These are phyloP conservation scores for Cercospora janseana DNA, from an alignment of 2,329 filamentous ascomycete genomes.

Conservation along the genomic window DNA sequence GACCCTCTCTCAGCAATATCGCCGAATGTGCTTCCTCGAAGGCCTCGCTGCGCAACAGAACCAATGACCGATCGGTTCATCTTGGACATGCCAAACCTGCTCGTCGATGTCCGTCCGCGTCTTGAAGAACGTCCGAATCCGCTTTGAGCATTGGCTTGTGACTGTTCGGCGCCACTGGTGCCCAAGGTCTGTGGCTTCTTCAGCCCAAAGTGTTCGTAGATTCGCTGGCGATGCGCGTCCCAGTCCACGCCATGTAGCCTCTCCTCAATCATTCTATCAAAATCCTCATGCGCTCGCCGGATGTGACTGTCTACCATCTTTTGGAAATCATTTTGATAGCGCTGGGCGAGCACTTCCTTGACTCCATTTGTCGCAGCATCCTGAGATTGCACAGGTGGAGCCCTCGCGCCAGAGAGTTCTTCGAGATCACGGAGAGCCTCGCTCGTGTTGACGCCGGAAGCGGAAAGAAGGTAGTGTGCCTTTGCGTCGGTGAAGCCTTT, in stretches of 20 bases:
- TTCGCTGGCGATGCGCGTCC: constrained; percentile 87
- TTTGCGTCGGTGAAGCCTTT: constrained; percentile 56
- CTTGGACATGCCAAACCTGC: constrained; percentile 66
- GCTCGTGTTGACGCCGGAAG: constrained; percentile 86
- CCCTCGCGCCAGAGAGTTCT: constrained; percentile 29
- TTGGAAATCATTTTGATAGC: constrained; percentile 63
- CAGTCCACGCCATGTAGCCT: constrained; percentile 86
- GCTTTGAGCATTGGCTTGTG: constrained; percentile 31
- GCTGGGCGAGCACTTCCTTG: constrained; percentile 34
- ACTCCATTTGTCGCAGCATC: constrained; percentile 26
- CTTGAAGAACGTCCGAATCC: constrained; percentile 55
- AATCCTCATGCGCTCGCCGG: constrained; percentile 83
- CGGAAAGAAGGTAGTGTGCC: constrained; percentile 85
- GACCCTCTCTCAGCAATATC: constrained; percentile 50
- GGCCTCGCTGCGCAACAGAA: constrained; percentile 60
- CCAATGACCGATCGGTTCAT: constrained; percentile 86
- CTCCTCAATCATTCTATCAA: constrained; percentile 90
- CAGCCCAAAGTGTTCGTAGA: constrained; percentile 96
- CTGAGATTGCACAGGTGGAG: constrained; percentile 17
- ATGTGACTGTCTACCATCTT: constrained; percentile 45
- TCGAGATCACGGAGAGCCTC: constrained; percentile 77
- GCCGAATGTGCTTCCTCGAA: constrained; percentile 38
- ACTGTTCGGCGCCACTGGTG: constrained; percentile 33
- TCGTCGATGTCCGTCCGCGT: constrained; percentile 41
- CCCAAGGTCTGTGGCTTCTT: constrained; percentile 44